These are phyloP conservation scores for Fusarium verrucosum DNA, from an alignment of 2,329 filamentous ascomycete species.

Conservation along the genomic window DNA sequence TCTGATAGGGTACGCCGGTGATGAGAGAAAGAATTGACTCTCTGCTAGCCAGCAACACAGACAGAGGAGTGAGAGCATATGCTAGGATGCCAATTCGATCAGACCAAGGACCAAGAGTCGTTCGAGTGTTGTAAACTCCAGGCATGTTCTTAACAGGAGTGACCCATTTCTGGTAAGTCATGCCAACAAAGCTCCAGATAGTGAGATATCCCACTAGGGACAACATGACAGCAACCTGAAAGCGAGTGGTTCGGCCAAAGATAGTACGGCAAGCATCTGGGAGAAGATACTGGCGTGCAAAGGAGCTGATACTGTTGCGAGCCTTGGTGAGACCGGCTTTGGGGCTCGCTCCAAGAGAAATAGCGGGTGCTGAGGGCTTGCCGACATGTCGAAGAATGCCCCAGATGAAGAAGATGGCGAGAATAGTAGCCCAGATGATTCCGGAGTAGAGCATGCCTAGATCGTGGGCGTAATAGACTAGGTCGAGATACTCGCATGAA, in stretches of 20 bases:
- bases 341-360: conserved; percentile 35
- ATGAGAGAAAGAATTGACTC: conserved; percentile 75
- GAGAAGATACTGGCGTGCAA: conserved; percentile 64
- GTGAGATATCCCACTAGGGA: conserved; percentile 69
- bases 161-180: conserved; percentile 73
- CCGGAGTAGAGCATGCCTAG: conserved; percentile 60
- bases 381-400: conserved; percentile 44
- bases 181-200: conserved; percentile 75
- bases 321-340: conserved; percentile 43
- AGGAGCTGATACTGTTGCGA: conserved; percentile 52
- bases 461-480: conserved; percentile 61
- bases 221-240: conserved; percentile 71
- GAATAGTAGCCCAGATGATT: conserved; percentile 59
- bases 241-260: conserved; percentile 73
- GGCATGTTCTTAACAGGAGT: conserved; percentile 70
- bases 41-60: conserved; percentile 71
- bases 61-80: conserved; percentile 77
- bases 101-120: conserved; percentile 71
- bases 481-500: conserved; percentile 62
- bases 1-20: conserved; percentile 79
- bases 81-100: conserved; percentile 76
- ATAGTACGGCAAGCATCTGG: conserved; percentile 65
- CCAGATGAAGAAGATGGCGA: conserved; percentile 57
- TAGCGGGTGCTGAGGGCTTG: conserved; percentile 40
- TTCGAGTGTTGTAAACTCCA: conserved; percentile 69